phyloP scores from a whole-genome alignment of 352 stramenopile species.

The Phytophthora tubulina region DNA sequence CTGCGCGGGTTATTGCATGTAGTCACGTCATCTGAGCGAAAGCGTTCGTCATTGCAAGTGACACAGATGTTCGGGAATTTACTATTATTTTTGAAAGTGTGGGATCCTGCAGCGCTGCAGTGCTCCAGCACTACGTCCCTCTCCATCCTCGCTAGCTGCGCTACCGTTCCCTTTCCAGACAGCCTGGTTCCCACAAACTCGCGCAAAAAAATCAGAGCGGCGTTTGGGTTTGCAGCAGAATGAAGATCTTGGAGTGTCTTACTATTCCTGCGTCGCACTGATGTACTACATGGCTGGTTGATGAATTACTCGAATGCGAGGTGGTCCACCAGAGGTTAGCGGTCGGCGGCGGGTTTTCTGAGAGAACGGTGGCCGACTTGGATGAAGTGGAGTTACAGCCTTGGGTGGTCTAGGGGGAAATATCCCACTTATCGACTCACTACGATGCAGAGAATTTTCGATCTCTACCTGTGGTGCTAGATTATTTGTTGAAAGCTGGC shows the following conservation, averaged over 20 bases:
- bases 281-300: conserved; percentile 29
- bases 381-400: conserved; percentile 1
- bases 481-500: conserved; percentile 23
- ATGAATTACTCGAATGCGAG: conserved; percentile 57
- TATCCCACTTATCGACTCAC: conserved; percentile 5
- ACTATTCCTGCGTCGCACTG: neutral
- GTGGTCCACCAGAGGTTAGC: conserved; percentile 52
- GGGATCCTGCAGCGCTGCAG: conserved; percentile 53
- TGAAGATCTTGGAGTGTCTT: conserved; percentile 17
- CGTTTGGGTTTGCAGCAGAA: conserved; percentile 52
- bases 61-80: conserved; percentile 61
- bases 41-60: conserved; percentile 45
- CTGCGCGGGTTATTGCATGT: neutral
- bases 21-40: conserved; percentile 41
- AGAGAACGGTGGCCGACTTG: conserved; percentile 23
- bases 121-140: conserved; percentile 24
- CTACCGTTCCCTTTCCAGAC: conserved; percentile 49
- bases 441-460: neutral
- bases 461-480: conserved; percentile 5
- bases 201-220: conserved; percentile 34
- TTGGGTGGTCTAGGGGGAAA: neutral
- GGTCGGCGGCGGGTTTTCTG: conserved; percentile 37
- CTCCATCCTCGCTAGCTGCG: conserved; percentile 44
- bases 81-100: conserved; percentile 65
- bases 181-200: conserved; percentile 33